Evolutionary conservation across 257 asterid species (phyloP), one percentile per base, ranked within the genome.

Genomic region (Echium plantagineum): DNA sequence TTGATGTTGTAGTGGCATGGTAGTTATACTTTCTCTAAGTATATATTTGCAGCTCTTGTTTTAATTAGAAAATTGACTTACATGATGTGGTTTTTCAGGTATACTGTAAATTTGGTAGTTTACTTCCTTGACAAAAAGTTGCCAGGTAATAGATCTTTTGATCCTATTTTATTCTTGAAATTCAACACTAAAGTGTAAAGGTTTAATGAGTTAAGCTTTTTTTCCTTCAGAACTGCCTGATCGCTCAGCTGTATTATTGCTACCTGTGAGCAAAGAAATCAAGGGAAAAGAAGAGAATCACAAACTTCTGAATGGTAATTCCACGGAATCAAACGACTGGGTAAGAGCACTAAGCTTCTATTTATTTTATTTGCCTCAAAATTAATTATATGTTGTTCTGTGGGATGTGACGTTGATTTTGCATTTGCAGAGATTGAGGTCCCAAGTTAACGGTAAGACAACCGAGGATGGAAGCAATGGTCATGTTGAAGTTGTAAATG

Each of bases 1-100:
- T 93, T 31, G 99, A 93, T 65, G 87, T 93, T 2, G 78, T 89
- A 6, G 99, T 93, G 69, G 99, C 99, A 71, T 93, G 99, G 99
- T 90, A 82, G 31, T 47, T 30, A 48, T 52, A 28, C 31, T 58
- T 60, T 24, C 55, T 53, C 15, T 48, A 10, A 10, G 10, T 7
- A 42, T 17, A 15, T 12, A 19, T 63, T 60, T 53, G 57, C 28
- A 19, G 22, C 49, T 59, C 20, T 48, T 54, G 9, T 2, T 2
- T 42, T 32, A 53, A 22, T 47, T 28, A 28, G 49, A 20, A 55
- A 8, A 47, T n/a, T 15, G 49, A 28, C 22, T 71, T 53, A 57
- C 26, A 32, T 52, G 15, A 47, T 58, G 54, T 60, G 54, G 26
- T 49, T 63, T 64, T 73, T 57, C 80, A 90, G 97, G 96, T 89